phyloP scores from a whole-genome alignment of 208 protist species.

The Trypanosoma boissoni region DNA sequence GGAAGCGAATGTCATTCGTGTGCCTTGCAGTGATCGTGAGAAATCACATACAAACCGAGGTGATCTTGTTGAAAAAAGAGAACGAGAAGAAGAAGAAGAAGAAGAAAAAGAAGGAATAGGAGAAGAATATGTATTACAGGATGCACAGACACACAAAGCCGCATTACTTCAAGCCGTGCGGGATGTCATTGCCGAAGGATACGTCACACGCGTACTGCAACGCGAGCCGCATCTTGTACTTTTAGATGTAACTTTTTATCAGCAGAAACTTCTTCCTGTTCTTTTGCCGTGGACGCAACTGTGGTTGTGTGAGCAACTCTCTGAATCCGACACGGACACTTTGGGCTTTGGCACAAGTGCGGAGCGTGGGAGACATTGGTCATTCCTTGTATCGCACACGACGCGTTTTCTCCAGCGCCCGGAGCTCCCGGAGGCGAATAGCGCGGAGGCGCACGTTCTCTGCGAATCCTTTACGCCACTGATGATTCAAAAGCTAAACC shows the following conservation, averaged over 20 bases:
- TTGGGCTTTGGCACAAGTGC: conserved; percentile 20
- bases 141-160: neutral
- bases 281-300: conserved; percentile 87
- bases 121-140: too few species aligned
- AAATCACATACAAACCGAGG: too few species aligned
- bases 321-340: too few species aligned
- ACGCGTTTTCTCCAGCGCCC: conserved; percentile 29
- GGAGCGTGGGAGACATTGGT: conserved; percentile 7
- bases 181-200: conserved; percentile 60
- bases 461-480: conserved; percentile 38
- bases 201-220: conserved; percentile 69
- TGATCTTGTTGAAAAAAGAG: too few species aligned
- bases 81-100: conserved; percentile 5
- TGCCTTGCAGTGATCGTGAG: too few species aligned
- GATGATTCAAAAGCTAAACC: conserved; percentile 83
- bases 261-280: conserved; percentile 69
- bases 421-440: conserved; percentile 12
- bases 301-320: conserved; percentile 88
- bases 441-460: conserved; percentile 23
- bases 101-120: conserved; percentile 8
- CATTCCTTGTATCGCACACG: conserved; percentile 23
- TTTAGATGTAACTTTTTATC: conserved; percentile 87
- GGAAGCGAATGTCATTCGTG: conserved; percentile 6
- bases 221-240: conserved; percentile 90
- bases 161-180: conserved; percentile 25